phyloP scores from a whole-genome alignment of 2,329 filamentous ascomycete species.

The Diaporthe eres region DNA sequence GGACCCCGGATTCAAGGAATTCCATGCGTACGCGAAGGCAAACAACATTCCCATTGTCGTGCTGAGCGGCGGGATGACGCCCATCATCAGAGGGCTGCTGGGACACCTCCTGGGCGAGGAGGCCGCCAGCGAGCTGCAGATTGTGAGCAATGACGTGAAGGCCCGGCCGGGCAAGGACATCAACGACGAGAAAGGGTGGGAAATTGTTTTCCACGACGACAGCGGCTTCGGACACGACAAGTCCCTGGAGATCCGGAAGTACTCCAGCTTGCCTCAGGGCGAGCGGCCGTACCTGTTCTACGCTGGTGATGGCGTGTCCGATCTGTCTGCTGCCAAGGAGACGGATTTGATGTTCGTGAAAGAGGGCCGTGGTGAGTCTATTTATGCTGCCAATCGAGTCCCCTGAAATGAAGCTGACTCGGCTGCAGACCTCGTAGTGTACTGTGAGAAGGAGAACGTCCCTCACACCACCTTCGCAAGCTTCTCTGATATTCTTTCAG shows the following conservation, averaged over 20 bases:
- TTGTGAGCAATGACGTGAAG: constrained; percentile 88
- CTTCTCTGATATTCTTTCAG: constrained; percentile 83
- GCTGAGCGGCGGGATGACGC: constrained; percentile 91
- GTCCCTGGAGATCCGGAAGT: constrained; percentile 89
- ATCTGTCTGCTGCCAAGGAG: constrained; percentile 91
- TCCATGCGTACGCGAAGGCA: constrained; percentile 84
- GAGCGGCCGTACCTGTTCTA: constrained; percentile 90
- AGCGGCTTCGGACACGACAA: constrained; percentile 97
- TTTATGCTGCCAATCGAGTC: constrained; percentile 35
- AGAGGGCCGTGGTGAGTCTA: constrained; percentile 80
- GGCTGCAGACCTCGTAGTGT: constrained; percentile 81
- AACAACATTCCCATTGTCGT: constrained; percentile 95
- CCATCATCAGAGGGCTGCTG: constrained; percentile 88
- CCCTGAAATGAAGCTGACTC: not conserved
- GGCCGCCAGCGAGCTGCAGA: constrained; percentile 83
- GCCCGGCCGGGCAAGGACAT: constrained; percentile 76
- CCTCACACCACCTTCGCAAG: constrained; percentile 91
- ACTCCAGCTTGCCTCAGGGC: constrained; percentile 77
- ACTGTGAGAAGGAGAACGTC: constrained; percentile 86
- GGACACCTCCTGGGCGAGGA: constrained; percentile 83
- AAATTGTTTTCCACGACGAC: constrained; percentile 90
- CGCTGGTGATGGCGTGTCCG: constrained; percentile 93
- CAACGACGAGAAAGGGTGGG: constrained; percentile 87
- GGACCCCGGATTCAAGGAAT: constrained; percentile 89
- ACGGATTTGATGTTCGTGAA: constrained; percentile 96